These are phyloP conservation scores for Raphanus sativus DNA, from an alignment of 345 rosid species.

Conservation along the genomic window DNA sequence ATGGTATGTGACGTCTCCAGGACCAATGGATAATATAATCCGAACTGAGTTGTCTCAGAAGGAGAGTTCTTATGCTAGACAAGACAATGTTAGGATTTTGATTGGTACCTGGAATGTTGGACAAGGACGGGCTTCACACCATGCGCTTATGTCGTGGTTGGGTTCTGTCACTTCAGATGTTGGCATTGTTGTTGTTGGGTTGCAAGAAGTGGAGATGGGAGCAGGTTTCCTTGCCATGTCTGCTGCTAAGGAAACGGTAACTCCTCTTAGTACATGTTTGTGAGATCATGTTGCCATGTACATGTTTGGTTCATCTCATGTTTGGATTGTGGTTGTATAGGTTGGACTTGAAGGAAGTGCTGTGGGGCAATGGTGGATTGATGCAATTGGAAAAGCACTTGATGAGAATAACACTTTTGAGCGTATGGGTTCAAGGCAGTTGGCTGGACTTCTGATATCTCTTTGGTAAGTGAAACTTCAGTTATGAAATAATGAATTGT, in stretches of 20 bases:
- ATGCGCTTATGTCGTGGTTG: conserved; percentile 77
- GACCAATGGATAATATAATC: conserved; percentile 69
- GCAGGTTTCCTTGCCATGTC: conserved; percentile 99
- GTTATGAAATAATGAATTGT: conserved; percentile 1
- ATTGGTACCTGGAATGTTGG: conserved; percentile 99
- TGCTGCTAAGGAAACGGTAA: conserved; percentile 97
- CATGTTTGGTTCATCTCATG: conserved; percentile 1
- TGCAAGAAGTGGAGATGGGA: conserved; percentile 99
- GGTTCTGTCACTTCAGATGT: conserved; percentile 81
- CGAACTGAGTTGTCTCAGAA: conserved; percentile 62
- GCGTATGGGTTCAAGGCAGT: conserved; percentile 96
- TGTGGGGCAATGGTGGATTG: conserved; percentile 91
- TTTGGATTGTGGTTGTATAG: conserved; percentile 47
- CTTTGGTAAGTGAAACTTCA: conserved; percentile 61
- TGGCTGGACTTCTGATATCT: conserved; percentile 87
- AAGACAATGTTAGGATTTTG: conserved; percentile 58
- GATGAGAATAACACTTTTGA: conserved; percentile 79
- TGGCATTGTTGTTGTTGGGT: conserved; percentile 84
- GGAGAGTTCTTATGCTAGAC: conserved; percentile 59
- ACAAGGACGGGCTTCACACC: conserved; percentile 87
- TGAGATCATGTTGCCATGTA: background rate
- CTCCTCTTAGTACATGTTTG: background rate
- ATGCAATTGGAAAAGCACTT: conserved; percentile 83
- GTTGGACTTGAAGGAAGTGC: conserved; percentile 99
- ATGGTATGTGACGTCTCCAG: conserved; percentile 86